Base-by-base conservation (phyloP, 2,329 filamentous ascomycete species). In the Teratosphaeria gauchensis region DNA sequence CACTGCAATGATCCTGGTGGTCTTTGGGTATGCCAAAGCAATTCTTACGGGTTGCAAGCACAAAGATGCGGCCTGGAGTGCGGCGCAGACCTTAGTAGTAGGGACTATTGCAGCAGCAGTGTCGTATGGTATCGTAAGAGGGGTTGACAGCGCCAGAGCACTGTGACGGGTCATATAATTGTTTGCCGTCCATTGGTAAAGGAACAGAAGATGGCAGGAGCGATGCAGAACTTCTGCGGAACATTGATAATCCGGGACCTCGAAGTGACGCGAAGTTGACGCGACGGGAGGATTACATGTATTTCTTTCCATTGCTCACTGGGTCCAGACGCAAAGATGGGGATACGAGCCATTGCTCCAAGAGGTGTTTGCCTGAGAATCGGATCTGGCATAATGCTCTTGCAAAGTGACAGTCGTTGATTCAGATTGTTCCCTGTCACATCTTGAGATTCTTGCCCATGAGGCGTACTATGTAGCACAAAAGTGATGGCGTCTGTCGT, bases 11-110 rank as follows among this genome's bases (percentile, higher is more conserved):
- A 75, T 79, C 1, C 67, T 82, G 31, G 71, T 82, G 54, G 54
- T 76, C 7, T 82, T 82, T 60, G 80, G 80, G 0, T 82, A 77
- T 62, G 72, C 73, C 33, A 82, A 82, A 68, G 74, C 75, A 30
- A 67, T 65, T 24, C 56, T 72, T 14, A 68, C 66, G 1, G 66
- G 71, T 19, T 60, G 58, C 51, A 12, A 42, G 32, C 21, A 32
- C 14, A 56, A 62, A 12, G 66, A 67, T 55, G 65, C 65, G n/a
- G 59, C 58, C 24, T 60, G 67, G 60, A 69, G 71, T 46, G 71
- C 72, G 1, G 51, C 69, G 33, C 71, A 74, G 63, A 75, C 71
- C 14, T 58, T 75, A 33, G 42, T 68, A 14, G 62, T 75, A n/a
- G 73, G 73, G 7, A 67, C 66, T 0, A 42, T 71, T n/a, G 73